Evolutionary conservation across 768 basidiomycete genomes (phyloP).

Genomic region (Collybia sordida): DNA sequence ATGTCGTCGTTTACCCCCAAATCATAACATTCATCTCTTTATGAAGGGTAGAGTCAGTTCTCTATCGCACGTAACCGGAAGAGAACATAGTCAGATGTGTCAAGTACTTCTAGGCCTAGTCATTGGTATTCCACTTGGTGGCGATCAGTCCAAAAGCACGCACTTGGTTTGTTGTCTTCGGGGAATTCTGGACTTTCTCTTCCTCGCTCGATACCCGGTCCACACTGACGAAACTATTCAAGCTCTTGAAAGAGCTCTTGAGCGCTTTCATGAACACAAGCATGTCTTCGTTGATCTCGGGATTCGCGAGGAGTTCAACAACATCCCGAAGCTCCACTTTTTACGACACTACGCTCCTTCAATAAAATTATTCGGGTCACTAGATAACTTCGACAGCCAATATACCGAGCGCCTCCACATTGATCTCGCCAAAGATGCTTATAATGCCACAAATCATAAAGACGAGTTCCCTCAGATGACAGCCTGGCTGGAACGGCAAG

Average conservation of each 20-base stretch:
- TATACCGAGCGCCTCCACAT: too few species aligned
- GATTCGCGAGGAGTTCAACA: constrained; percentile 29
- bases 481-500: too few species aligned
- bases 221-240: constrained; percentile 24
- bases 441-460: too few species aligned
- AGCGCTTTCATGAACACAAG: constrained; percentile 26
- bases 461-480: too few species aligned
- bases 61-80: constrained; percentile 36
- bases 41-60: constrained; percentile 32
- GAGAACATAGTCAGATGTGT: too few species aligned
- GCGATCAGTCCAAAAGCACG: too few species aligned
- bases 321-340: too few species aligned
- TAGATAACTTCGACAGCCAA: too few species aligned
- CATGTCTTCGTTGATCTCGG: constrained; percentile 26
- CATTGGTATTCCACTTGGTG: constrained; percentile 10
- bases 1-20: constrained; percentile 29
- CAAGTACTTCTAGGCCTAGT: constrained; percentile 28
- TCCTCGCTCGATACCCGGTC: constrained; percentile 23
- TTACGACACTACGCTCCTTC: too few species aligned
- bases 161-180: constrained; percentile 6
- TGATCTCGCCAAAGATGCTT: too few species aligned
- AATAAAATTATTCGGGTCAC: too few species aligned
- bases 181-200: too few species aligned
- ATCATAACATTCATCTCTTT: constrained; percentile 32
- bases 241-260: constrained; percentile 20